A percentile compares a stretch with the other conserved stretches of the same genome.
phyloP scores from a whole-genome alignment of 805 yeast genomes.

The Candida silvicultrix region DNA sequence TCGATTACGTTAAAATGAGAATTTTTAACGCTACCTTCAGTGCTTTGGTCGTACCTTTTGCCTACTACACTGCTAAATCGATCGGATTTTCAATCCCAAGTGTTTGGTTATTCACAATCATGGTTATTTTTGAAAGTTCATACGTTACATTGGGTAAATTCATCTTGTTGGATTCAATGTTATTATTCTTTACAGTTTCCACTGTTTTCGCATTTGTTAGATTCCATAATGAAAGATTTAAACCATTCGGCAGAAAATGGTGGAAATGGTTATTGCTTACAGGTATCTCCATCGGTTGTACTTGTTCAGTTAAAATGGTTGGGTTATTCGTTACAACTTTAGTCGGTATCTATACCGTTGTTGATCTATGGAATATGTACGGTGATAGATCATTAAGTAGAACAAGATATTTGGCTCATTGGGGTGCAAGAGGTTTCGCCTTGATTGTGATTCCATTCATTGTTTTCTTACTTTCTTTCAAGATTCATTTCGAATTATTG shows the following conservation, averaged over 20 bases:
- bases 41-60: constrained; percentile 78
- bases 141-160: constrained; percentile 84
- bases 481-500: constrained; percentile 67
- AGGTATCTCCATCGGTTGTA: constrained; percentile 84
- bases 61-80: constrained; percentile 74
- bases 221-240: constrained; percentile 54
- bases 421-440: constrained; percentile 61
- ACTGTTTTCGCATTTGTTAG: constrained; percentile 68
- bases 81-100: constrained; percentile 67
- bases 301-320: constrained; percentile 93
- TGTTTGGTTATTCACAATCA: constrained; percentile 71
- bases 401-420: constrained; percentile 48
- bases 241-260: constrained; percentile 69
- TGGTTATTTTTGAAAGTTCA: constrained; percentile 78
- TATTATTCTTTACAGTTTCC: constrained; percentile 82
- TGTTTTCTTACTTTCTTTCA: constrained; percentile 62
- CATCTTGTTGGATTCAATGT: constrained; percentile 86
- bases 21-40: constrained; percentile 81
- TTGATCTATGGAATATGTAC: constrained; percentile 79
- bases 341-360: constrained; percentile 85
- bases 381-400: constrained; percentile 57
- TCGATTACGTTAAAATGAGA: constrained; percentile 83
- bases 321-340: constrained; percentile 85
- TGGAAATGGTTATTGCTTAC: constrained; percentile 88
- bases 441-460: constrained; percentile 57